Evolutionary conservation across 352 stramenopile species (phyloP).

Genomic region (Globisporangium iwayamae): DNA sequence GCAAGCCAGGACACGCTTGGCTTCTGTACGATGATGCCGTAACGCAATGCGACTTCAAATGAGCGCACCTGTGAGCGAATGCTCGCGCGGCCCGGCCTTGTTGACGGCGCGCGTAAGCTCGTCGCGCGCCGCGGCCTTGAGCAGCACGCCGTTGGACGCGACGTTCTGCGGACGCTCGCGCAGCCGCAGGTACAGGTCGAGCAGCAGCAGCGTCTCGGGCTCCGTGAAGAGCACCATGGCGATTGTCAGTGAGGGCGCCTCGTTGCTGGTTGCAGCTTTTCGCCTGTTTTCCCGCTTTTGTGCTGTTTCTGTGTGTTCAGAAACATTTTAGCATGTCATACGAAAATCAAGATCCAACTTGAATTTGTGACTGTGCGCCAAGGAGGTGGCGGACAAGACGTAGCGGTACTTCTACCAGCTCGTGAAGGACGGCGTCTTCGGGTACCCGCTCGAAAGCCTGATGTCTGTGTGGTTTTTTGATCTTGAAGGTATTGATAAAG

Average conservation of each 20-base stretch:
- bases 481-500: no score
- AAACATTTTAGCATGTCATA: no score
- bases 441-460: no score
- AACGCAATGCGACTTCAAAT: background rate
- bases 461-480: no score
- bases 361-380: background rate
- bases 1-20: no score
- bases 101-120: slow-evolving; percentile 47
- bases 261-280: background rate
- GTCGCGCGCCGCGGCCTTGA: slow-evolving; percentile 40
- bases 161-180: slow-evolving; percentile 40
- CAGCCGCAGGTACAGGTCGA: slow-evolving; percentile 46
- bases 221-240: slow-evolving; percentile 60
- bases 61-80: slow-evolving; percentile 31
- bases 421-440: no score
- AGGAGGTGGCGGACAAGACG: no score
- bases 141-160: slow-evolving; percentile 41
- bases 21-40: background rate
- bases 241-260: background rate
- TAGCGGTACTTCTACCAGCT: no score
- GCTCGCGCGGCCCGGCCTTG: slow-evolving; percentile 23
- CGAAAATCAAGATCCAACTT: no score
- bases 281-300: background rate
- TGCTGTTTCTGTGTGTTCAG: no score
- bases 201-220: slow-evolving; percentile 39